A percentile compares a stretch with the other conserved stretches of the same genome.
Conservation (phyloP, 805 yeast genomes). For the Priceomyces haplophilus region DNA sequence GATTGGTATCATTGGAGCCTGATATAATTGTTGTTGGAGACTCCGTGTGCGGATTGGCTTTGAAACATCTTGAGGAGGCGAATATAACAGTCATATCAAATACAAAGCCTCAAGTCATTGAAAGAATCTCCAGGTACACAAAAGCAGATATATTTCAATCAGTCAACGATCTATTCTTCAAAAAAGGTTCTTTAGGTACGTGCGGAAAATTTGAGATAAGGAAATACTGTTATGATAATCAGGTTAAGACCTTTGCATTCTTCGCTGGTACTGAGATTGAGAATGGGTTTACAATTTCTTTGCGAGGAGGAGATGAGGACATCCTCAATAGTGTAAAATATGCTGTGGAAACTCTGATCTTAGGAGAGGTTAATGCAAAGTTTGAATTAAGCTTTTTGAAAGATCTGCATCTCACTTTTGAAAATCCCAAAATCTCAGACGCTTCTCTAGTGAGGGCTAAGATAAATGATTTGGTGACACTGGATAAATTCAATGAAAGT, state of each 20-base stretch:
- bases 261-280: slow-evolving; percentile 72
- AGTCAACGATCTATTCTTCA: slow-evolving; percentile 76
- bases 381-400: slow-evolving; percentile 54
- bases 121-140: slow-evolving; percentile 72
- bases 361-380: slow-evolving; percentile 72
- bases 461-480: slow-evolving; percentile 9
- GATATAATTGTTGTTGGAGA: slow-evolving; percentile 76
- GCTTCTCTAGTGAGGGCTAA: slow-evolving; percentile 8
- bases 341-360: slow-evolving; percentile 75
- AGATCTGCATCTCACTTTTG: slow-evolving; percentile 13
- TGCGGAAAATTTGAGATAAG: slow-evolving; percentile 73
- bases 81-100: slow-evolving; percentile 80
- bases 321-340: slow-evolving; percentile 66
- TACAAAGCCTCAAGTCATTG: slow-evolving; percentile 77
- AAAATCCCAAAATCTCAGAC: background rate
- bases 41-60: slow-evolving; percentile 78
- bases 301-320: slow-evolving; percentile 75
- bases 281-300: slow-evolving; percentile 78
- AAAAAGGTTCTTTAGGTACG: slow-evolving; percentile 57
- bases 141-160: slow-evolving; percentile 83
- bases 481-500: slow-evolving; percentile 13
- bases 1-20: slow-evolving; percentile 75
- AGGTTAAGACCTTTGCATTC: slow-evolving; percentile 69
- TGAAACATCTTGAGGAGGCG: slow-evolving; percentile 64
- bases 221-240: slow-evolving; percentile 54